Base-by-base conservation (phyloP, 768 basidiomycete species). In the Pulveroboletus frians region DNA sequence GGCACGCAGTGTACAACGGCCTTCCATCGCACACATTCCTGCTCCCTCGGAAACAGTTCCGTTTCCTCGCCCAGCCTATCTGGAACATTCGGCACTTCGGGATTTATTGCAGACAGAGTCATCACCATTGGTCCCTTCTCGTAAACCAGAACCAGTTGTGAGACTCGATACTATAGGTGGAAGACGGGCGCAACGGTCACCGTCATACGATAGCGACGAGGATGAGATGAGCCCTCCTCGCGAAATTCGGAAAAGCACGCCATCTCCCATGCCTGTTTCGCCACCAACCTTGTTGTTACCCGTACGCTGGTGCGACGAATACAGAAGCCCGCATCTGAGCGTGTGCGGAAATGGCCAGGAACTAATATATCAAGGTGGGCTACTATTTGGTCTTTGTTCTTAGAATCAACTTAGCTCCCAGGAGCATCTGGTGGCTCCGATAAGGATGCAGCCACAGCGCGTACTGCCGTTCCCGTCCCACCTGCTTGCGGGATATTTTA, bases 401-500 rank as follows among this genome's bases (percentile, higher is more conserved):
- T 32, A 38, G 42, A 47, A 21, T 21, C 47, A 32, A 46, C 49
- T 43, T 34, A 51, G 40, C 26, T 34, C 59, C 58, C 34, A 78
- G 81, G 83, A 47, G 68, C 75, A 11, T 73, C 76, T 9, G 73
- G 73, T 50, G 76, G 69, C 44, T 81, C 80, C 11, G 90, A 93
- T 48, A 81, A 81, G 50, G 92, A 95, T 47, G 91, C 92, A 0
- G 89, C 90, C 10, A 77, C 92, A 36, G 87, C 88, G 4, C 79
- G 92, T 43, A 83, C 94, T 1, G 79, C 78, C 38, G 71, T 81
- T 55, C 79, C 85, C 1, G 85, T 95, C 41, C 94, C 94, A 2
- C 75, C 84, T 1, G 83, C 85, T 10, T 88, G 88, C 58, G 96
- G 94, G 20, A 83, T 98, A 47, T 95, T 91, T 63, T 99, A 98